Conservation (phyloP, 495 filamentous ascomycete genomes). For the Chaetomium tenue region DNA sequence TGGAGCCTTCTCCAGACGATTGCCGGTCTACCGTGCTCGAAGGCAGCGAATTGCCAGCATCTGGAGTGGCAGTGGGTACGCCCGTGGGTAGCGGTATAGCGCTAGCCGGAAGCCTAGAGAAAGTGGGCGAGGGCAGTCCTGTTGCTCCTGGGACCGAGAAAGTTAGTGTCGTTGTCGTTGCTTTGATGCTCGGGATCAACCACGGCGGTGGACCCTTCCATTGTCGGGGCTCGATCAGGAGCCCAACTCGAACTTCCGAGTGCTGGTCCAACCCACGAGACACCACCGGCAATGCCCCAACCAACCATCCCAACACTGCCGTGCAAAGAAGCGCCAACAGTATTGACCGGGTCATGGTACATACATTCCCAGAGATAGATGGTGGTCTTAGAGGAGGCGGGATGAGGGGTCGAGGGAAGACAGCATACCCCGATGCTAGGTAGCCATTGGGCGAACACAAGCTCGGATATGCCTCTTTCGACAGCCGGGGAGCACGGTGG, state of each 20-base stretch:
- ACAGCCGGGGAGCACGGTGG: conserved; percentile 7
- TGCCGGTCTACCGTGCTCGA: background rate
- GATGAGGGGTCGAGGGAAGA: conserved; percentile 10
- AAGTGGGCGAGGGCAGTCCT: background rate
- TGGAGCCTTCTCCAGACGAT: conserved; percentile 14
- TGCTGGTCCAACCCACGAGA: conserved; percentile 7
- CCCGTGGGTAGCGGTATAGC: background rate
- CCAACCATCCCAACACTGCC: conserved; percentile 18
- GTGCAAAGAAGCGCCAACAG: conserved; percentile 20
- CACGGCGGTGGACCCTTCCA: conserved; percentile 12
- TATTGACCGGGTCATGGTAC: conserved; percentile 21
- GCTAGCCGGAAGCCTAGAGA: background rate
- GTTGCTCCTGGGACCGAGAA: conserved; percentile 20
- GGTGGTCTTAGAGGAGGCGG: background rate
- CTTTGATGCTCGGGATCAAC: background rate
- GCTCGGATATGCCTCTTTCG: conserved; percentile 7
- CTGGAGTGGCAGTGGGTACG: background rate
- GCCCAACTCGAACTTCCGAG: conserved; percentile 8
- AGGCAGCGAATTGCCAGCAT: background rate
- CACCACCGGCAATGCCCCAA: conserved; percentile 18
- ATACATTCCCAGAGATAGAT: conserved; percentile 8
- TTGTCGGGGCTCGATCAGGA: background rate
- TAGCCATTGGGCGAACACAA: conserved; percentile 22
- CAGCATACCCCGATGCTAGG: conserved; percentile 19
- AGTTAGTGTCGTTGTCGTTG: conserved; percentile 28